Percentiles rank a stretch among this genome's conserved stretches.
Conservation (phyloP, 2,329 filamentous ascomycete genomes). For the Elsinoe arachidis region DNA sequence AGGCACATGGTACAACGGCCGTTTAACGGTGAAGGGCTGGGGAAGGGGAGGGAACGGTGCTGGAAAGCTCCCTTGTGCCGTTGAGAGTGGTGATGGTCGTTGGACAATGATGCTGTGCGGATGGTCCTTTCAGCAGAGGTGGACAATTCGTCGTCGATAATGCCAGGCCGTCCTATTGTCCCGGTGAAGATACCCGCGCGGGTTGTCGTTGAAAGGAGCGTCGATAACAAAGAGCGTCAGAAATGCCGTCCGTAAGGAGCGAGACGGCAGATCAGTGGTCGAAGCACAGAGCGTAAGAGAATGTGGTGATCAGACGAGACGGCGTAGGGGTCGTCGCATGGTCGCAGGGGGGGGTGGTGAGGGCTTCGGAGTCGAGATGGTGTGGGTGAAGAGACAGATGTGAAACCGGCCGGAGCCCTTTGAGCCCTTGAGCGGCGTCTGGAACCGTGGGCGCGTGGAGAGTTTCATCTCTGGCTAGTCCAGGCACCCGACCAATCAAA, state of each 20-base stretch:
- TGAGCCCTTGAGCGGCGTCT: background rate
- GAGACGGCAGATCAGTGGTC: conserved; percentile 10
- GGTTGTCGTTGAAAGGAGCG: background rate
- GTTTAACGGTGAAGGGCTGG: conserved; percentile 7
- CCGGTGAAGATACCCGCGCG: background rate
- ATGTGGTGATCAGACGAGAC: conserved; percentile 5
- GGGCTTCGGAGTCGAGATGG: background rate
- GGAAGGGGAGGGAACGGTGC: background rate
- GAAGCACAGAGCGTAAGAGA: conserved; percentile 1
- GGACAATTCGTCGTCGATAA: background rate
- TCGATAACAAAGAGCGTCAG: conserved; percentile 13
- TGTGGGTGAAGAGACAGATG: background rate
- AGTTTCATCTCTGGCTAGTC: background rate
- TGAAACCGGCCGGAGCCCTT: background rate
- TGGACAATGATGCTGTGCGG: background rate
- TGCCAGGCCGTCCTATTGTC: background rate
- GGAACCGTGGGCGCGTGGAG: conserved; percentile 6
- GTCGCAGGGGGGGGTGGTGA: background rate
- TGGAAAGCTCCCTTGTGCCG: background rate
- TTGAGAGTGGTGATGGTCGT: conserved; percentile 3
- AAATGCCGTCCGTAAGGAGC: conserved; percentile 8
- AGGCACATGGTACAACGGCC: conserved; percentile 11
- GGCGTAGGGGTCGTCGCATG: conserved; percentile 4
- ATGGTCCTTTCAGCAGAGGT: background rate
- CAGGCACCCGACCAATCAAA: conserved; percentile 1